phyloP scores from a whole-genome alignment of 2,329 filamentous ascomycete species.

The Gaeumannomyces sp. region DNA sequence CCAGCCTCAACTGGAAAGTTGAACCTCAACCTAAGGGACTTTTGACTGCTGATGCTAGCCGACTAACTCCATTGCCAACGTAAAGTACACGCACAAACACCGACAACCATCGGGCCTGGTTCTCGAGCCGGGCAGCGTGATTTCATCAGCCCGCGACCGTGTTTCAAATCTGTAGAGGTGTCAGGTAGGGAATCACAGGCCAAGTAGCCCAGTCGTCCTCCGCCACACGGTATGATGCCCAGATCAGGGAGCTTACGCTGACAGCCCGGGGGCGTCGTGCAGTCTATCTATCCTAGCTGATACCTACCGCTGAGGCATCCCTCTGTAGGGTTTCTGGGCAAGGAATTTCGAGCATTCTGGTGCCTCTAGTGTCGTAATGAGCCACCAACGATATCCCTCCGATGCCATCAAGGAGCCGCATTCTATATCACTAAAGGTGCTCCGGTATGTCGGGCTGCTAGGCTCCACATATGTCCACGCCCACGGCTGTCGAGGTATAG shows the following conservation, averaged over 20 bases:
- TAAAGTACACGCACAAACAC: neutral
- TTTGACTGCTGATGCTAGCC: neutral
- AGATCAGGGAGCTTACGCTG: no score
- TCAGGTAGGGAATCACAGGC: neutral
- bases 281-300: neutral
- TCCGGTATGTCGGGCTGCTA: constrained; percentile 42
- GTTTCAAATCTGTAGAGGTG: neutral
- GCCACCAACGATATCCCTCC: constrained; percentile 52
- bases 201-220: neutral
- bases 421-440: constrained; percentile 70
- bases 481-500: neutral
- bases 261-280: no score
- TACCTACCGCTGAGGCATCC: no score
- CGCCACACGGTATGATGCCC: no score
- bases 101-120: neutral
- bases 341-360: no score
- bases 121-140: neutral
- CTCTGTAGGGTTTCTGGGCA: no score
- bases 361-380: constrained; percentile 33
- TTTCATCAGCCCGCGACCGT: neutral
- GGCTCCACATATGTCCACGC: neutral
- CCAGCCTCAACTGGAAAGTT: no score
- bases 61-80: no score
- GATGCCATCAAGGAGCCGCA: constrained; percentile 67
- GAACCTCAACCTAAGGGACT: neutral